These are phyloP conservation scores for Edaphochlamys debaryana DNA, from an alignment of 139 green algal species.

Conservation along the genomic window DNA sequence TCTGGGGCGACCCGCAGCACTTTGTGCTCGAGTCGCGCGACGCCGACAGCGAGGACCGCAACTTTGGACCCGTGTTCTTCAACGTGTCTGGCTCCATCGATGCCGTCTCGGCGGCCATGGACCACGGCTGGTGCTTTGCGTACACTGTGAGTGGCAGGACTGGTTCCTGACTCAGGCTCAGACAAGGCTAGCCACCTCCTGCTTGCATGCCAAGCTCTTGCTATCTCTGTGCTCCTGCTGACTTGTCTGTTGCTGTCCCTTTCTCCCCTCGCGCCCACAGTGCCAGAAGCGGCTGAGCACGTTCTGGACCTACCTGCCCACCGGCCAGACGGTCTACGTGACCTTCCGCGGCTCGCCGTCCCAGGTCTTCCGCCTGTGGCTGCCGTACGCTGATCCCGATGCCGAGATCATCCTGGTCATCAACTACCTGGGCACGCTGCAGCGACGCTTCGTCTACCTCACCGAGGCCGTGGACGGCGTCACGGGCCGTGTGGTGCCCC, in stretches of 20 bases:
- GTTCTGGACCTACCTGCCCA: slow-evolving; percentile 63
- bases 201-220: no score
- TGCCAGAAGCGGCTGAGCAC: slow-evolving; percentile 54
- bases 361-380: slow-evolving; percentile 46
- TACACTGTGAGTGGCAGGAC: slow-evolving; percentile 60
- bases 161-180: not conserved
- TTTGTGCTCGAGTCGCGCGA: slow-evolving; percentile 67
- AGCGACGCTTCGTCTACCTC: slow-evolving; percentile 31
- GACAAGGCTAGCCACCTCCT: no score
- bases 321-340: slow-evolving; percentile 33
- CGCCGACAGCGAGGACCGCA: slow-evolving; percentile 66
- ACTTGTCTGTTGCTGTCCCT: not conserved
- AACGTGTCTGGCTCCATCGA: slow-evolving; percentile 48
- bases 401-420: slow-evolving; percentile 49
- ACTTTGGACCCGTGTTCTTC: slow-evolving; percentile 65
- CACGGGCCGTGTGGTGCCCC: slow-evolving; percentile 19
- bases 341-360: slow-evolving; percentile 59
- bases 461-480: not conserved
- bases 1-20: slow-evolving; percentile 63
- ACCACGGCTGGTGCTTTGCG: slow-evolving; percentile 77
- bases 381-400: slow-evolving; percentile 52
- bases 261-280: not conserved
- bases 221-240: no score
- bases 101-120: slow-evolving; percentile 48
- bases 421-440: slow-evolving; percentile 48